Percentiles rank a stretch among this genome's conserved stretches.
Conservation (phyloP, 306 rosid genomes). For the Trifolium fragiferum region DNA sequence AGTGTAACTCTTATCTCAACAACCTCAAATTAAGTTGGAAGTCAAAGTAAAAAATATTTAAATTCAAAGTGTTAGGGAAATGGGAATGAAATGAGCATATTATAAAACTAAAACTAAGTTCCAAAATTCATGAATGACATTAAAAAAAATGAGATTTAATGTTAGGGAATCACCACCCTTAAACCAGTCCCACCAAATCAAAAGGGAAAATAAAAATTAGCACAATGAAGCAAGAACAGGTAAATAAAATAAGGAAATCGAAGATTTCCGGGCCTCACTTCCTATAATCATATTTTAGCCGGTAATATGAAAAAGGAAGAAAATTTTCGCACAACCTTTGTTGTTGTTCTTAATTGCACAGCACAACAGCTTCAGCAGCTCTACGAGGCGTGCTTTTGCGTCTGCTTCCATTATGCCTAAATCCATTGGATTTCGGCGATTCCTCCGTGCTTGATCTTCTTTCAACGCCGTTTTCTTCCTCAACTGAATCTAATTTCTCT, state of each 20-base stretch:
- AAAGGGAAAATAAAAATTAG: conserved; percentile 44
- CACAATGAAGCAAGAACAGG: conserved; percentile 48
- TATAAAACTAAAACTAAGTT: conserved; percentile 54
- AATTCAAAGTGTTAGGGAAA: conserved; percentile 29
- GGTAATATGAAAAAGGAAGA: conserved; percentile 48
- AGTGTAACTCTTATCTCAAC: conserved; percentile 2
- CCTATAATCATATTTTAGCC: conserved; percentile 43
- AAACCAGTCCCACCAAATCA: conserved; percentile 28
- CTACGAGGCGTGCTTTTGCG: conserved; percentile 85
- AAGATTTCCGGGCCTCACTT: conserved; percentile 57
- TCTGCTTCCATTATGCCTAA: conserved; percentile 86
- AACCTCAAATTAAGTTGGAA: conserved; percentile 39
- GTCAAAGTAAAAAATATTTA: conserved; percentile 21
- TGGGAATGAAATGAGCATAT: conserved; percentile 19
- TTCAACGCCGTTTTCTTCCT: conserved; percentile 55
- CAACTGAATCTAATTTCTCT: conserved; percentile 50
- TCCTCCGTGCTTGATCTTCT: conserved; percentile 53
- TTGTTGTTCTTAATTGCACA: conserved; percentile 68
- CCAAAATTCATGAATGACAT: conserved; percentile 54
- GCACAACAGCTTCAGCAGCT: conserved; percentile 93
- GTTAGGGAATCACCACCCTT: conserved; percentile 46
- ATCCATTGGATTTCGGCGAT: conserved; percentile 59
- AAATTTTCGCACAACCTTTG: conserved; percentile 44
- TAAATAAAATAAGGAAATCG: conserved; percentile 46
- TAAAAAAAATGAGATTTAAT: conserved; percentile 47